Conservation (phyloP, 352 stramenopile genomes). For the Globisporangium spiculum region DNA sequence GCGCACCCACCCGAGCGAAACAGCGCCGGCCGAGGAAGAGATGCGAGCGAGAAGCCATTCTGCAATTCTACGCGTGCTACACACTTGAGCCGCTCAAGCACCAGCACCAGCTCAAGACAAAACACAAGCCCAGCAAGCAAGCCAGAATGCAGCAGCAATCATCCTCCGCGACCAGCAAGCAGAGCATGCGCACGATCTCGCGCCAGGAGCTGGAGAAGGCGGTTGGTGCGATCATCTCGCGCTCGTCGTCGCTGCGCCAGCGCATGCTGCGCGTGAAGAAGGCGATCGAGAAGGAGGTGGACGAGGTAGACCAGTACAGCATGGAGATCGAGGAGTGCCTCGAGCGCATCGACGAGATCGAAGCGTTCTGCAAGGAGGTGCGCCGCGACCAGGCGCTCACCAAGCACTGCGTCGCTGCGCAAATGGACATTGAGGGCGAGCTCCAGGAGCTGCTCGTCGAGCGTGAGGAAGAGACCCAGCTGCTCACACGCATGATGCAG, state of each 20-base stretch:
- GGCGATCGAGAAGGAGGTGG: conserved; percentile 20
- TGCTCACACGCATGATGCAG: conserved; percentile 26
- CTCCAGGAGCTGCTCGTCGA: conserved; percentile 21
- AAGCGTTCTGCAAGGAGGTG: conserved; percentile 18
- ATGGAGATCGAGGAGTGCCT: conserved; percentile 22
- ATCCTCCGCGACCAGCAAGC: conserved; percentile 5
- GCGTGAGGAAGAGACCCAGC: conserved; percentile 19
- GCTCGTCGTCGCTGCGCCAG: conserved; percentile 21
- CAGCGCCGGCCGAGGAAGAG: background rate
- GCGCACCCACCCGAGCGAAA: background rate
- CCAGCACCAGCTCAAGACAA: background rate
- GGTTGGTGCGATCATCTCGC: conserved; percentile 21
- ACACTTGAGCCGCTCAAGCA: background rate
- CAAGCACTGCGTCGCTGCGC: conserved; percentile 16
- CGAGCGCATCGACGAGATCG: conserved; percentile 22
- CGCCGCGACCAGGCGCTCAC: conserved; percentile 14
- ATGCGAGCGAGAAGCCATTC: conserved; percentile 8
- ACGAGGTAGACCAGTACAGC: conserved; percentile 21
- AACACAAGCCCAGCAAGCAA: background rate
- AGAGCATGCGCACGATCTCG: conserved; percentile 17
- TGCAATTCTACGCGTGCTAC: background rate
- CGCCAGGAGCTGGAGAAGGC: conserved; percentile 21
- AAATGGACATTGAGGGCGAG: conserved; percentile 20
- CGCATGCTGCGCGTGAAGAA: conserved; percentile 24
- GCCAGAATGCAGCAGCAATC: conserved; percentile 6